Conservation (phyloP, 768 basidiomycete genomes). For the Tylopilus rubrobrunneus region DNA sequence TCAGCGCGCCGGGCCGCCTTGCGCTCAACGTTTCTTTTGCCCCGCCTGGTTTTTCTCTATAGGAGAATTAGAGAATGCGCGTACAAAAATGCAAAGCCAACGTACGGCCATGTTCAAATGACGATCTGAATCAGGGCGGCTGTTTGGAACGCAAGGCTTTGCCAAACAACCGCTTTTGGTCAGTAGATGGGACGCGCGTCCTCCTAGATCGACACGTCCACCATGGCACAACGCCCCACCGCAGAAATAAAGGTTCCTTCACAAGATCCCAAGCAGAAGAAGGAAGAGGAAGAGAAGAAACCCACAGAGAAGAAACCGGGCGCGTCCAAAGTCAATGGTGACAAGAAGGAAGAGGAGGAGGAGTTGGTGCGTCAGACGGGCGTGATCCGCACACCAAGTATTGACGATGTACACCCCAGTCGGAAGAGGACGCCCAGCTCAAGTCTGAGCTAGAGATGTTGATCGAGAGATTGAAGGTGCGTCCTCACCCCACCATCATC, state of each 20-base stretch:
- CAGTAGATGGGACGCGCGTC: slow-evolving; percentile 29
- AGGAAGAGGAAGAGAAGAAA: slow-evolving; percentile 39
- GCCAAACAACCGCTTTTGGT: slow-evolving; percentile 31
- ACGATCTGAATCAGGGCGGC: slow-evolving; percentile 7
- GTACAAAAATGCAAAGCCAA: background rate
- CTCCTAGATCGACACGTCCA: slow-evolving; percentile 15
- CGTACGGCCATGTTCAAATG: slow-evolving; percentile 15
- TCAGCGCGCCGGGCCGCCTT: slow-evolving; percentile 12
- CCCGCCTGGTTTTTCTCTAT: slow-evolving; percentile 19
- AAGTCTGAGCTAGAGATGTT: slow-evolving; percentile 97
- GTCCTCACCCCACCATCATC: slow-evolving; percentile 15
- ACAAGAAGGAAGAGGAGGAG: slow-evolving; percentile 59
- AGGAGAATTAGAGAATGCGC: background rate
- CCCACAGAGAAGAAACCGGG: slow-evolving; percentile 49
- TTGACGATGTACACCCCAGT: slow-evolving; percentile 42
- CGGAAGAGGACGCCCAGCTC: slow-evolving; percentile 92
- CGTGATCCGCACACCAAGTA: slow-evolving; percentile 8
- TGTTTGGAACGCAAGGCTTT: slow-evolving; percentile 32
- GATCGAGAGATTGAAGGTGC: slow-evolving; percentile 86
- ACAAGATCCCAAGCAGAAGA: slow-evolving; percentile 74
- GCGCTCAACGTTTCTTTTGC: slow-evolving; percentile 9
- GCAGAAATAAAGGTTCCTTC: slow-evolving; percentile 62
- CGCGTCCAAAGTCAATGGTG: slow-evolving; percentile 52
- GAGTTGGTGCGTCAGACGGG: slow-evolving; percentile 61
- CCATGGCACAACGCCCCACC: slow-evolving; percentile 58